phyloP scores from a whole-genome alignment of 139 green algal genomes.

The Closterium sp. region DNA sequence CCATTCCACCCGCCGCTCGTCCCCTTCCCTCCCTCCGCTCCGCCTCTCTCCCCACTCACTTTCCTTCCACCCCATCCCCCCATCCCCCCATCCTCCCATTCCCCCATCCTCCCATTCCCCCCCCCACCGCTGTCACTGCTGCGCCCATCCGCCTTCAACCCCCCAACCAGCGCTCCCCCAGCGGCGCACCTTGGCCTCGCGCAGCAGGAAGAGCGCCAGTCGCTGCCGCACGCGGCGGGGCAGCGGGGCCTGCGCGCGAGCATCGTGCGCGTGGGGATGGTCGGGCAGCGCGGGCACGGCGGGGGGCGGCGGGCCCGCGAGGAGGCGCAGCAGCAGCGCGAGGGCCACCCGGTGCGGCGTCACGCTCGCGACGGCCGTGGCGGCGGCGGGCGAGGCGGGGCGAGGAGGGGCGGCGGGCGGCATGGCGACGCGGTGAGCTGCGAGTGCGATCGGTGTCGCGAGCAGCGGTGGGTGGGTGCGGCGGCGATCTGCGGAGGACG shows the following conservation, averaged over 20 bases:
- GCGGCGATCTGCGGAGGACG: not conserved
- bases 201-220: not conserved
- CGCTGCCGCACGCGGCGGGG: not conserved
- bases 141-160: not conserved
- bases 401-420: not conserved
- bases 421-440: not conserved
- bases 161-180: not conserved
- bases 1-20: not conserved
- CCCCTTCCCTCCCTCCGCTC: not conserved
- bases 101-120: not conserved
- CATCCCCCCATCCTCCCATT: no score
- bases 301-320: not conserved
- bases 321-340: not conserved
- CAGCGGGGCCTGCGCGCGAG: no score
- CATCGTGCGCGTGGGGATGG: not conserved
- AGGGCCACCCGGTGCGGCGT: not conserved
- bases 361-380: not conserved
- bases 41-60: not conserved
- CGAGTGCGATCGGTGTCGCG: no score
- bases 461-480: not conserved
- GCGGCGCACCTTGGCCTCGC: not conserved
- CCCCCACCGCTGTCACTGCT: not conserved
- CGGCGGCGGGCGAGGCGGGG: no score
- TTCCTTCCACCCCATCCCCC: no score
- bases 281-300: not conserved